These are phyloP conservation scores for Capsaspora owczarzaki DNA, from an alignment of 78 protist species.

Conservation along the genomic window DNA sequence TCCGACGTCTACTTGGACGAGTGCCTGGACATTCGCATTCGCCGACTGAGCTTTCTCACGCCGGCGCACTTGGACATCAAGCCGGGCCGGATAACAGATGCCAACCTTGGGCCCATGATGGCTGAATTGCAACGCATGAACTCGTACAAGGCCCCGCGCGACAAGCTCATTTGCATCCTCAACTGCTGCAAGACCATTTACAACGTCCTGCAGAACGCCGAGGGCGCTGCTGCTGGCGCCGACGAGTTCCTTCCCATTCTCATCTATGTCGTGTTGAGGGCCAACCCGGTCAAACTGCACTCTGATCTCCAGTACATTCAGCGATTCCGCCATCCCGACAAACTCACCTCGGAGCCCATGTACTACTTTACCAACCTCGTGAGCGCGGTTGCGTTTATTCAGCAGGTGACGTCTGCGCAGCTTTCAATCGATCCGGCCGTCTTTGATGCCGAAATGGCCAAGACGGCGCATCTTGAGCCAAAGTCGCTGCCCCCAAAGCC, in stretches of 20 bases:
- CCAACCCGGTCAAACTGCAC: background rate
- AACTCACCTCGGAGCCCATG: background rate
- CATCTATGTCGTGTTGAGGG: conserved; percentile 4
- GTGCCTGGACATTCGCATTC: background rate
- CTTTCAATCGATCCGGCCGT: background rate
- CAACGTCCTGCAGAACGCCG: background rate
- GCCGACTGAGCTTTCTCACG: background rate
- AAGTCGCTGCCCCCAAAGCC: too few species aligned
- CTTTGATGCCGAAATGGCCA: background rate
- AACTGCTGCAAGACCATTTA: background rate
- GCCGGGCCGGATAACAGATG: too few species aligned
- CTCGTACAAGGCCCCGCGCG: conserved; percentile 12
- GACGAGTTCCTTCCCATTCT: conserved; percentile 15
- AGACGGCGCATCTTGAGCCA: background rate
- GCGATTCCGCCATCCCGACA: background rate
- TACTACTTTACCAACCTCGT: conserved; percentile 8
- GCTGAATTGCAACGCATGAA: too few species aligned
- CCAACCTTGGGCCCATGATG: too few species aligned
- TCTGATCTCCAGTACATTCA: background rate
- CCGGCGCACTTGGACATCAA: conserved; percentile 23
- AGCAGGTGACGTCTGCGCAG: background rate
- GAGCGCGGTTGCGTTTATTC: background rate
- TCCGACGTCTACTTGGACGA: background rate
- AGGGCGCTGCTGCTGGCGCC: background rate
- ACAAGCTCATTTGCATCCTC: background rate